These are phyloP conservation scores for Thelonectria blattea DNA, from an alignment of 2,329 filamentous ascomycete species.

Conservation along the genomic window DNA sequence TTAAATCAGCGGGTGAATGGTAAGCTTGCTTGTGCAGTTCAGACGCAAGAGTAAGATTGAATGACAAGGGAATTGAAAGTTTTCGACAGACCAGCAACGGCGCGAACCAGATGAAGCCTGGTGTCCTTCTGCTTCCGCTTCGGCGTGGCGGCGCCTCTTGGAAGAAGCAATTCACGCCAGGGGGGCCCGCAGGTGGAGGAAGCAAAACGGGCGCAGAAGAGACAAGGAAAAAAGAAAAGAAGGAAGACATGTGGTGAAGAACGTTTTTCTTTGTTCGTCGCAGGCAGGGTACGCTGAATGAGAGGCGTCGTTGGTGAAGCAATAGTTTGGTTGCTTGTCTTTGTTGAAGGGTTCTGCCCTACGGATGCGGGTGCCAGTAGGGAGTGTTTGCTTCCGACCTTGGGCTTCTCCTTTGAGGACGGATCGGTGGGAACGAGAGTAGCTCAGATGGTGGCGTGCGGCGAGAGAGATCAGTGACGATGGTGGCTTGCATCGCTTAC, in stretches of 20 bases:
- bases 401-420: too few species aligned
- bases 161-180: neutral
- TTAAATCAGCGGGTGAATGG: neutral
- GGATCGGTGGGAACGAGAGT: too few species aligned
- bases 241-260: neutral
- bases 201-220: neutral
- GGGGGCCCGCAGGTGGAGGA: neutral
- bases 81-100: neutral
- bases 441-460: too few species aligned
- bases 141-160: neutral
- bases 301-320: too few species aligned
- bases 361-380: too few species aligned
- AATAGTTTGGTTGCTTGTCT: too few species aligned
- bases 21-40: neutral
- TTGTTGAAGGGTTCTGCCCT: too few species aligned
- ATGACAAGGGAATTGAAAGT: neutral
- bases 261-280: too few species aligned
- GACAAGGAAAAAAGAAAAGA: neutral
- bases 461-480: neutral
- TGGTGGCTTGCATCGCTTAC: neutral
- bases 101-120: neutral
- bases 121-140: neutral
- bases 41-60: neutral
- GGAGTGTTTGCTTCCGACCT: too few species aligned
- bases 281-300: too few species aligned